A percentile compares a stretch with the other conserved stretches of the same genome.
These are phyloP conservation scores for Cryptococcus sp. DNA, from an alignment of 1,284 basidiomycete species.

Conservation along the genomic window DNA sequence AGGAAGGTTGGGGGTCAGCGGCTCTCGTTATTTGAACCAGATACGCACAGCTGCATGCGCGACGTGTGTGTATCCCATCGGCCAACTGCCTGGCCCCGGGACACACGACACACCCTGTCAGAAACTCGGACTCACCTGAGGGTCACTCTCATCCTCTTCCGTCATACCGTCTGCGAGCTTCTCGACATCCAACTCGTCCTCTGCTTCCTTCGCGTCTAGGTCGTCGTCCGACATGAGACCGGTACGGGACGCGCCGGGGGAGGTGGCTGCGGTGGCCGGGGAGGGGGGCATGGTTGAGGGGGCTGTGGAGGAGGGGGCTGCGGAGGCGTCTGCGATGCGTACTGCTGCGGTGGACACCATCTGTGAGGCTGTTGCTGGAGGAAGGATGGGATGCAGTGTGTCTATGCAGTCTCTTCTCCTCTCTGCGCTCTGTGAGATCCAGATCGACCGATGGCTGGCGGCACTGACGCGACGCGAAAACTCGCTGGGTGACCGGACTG, in stretches of 20 bases:
- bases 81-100: background rate
- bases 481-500: no score
- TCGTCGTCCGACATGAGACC: constrained; percentile 2
- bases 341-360: constrained; percentile 10
- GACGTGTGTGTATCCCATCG: background rate
- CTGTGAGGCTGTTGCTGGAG: no score
- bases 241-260: constrained; percentile 7
- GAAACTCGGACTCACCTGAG: constrained; percentile 18
- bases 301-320: constrained; percentile 25
- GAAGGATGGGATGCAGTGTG: no score
- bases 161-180: constrained; percentile 19
- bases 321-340: constrained; percentile 20
- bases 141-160: constrained; percentile 39
- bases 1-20: constrained; percentile 14
- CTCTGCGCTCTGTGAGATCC: no score
- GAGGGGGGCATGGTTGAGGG: constrained; percentile 38
- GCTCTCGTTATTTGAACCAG: background rate
- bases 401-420: no score
- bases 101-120: background rate
- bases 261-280: constrained; percentile 17
- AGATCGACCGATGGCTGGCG: no score
- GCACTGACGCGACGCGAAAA: no score
- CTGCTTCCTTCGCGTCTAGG: constrained; percentile 7
- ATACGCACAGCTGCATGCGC: constrained; percentile 3
- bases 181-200: constrained; percentile 9